Base-by-base conservation (phyloP, 257 asterid species). In the Nicotiana obtusifolia region DNA sequence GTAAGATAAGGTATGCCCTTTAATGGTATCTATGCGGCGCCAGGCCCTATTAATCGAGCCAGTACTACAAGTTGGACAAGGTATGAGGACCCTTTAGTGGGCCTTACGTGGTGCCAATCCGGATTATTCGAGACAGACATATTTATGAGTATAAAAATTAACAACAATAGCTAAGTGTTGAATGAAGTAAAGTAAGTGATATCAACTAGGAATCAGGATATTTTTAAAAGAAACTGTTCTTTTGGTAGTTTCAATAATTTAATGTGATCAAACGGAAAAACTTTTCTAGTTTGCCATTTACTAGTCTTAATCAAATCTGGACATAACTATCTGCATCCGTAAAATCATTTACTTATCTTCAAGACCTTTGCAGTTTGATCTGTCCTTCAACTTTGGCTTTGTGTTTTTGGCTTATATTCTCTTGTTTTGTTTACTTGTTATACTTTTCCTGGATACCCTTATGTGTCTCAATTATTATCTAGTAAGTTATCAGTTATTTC, bases 291-390 rank as follows among this genome's bases (percentile, higher is more conserved):
- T 22, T 65, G 2, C 49, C 49, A 13, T 64, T 64, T 26, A 26
- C 69, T 64, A 64, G 13, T 14, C 69, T 14, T 26, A 64, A 64
- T 64, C 37, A 26, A 4, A 64, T 64, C 8, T 5, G 4, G 24
- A 65, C 61, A 56, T 56, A 17, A 2, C 10, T 19, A 22, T 56
- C 62, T 56, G 62, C 62, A 56, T 16, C 62, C 19, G 7, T 56
- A 56, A 56, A 41, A 80, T 88, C 37, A 67, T 86, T 81, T 54
- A 80, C 80, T 79, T 64, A 66, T 65, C 81, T 60, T 53, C 81
- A 26, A 81, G 9, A 77, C 28, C 86, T 84, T 87, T 89, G 82
- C 87, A 77, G 86, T 84, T 66, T 84, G 47, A 64, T 84, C 31
- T 86, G 80, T 84, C 20, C 76, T 33, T 66, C 86, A 81, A 62